Conservation (phyloP, 345 rosid species). For the Murraya paniculata region DNA sequence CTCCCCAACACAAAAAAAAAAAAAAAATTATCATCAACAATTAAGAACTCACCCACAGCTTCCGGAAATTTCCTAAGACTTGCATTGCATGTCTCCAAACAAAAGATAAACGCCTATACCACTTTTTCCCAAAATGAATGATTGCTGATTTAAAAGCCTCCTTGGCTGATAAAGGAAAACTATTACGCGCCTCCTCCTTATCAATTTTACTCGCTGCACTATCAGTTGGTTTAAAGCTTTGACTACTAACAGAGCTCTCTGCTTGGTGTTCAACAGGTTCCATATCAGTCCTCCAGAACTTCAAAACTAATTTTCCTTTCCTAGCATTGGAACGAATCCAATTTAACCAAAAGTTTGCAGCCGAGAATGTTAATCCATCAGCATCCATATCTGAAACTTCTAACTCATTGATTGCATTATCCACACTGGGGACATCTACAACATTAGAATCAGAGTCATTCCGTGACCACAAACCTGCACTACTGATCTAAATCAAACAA, state of each 20-base stretch:
- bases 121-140: conserved; percentile 58
- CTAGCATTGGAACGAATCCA: conserved; percentile 50
- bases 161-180: conserved; percentile 64
- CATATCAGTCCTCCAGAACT: conserved; percentile 51
- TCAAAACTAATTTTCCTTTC: conserved; percentile 40
- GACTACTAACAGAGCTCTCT: conserved; percentile 44
- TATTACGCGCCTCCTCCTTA: conserved; percentile 51
- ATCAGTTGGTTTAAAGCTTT: conserved; percentile 40
- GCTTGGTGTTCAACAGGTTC: conserved; percentile 46
- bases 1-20: neutral
- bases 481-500: conserved; percentile 59
- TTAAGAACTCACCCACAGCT: conserved; percentile 65
- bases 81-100: conserved; percentile 53
- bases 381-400: conserved; percentile 44
- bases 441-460: conserved; percentile 43
- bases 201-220: conserved; percentile 42
- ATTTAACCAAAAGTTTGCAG: conserved; percentile 50
- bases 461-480: conserved; percentile 89
- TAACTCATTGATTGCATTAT: conserved; percentile 32
- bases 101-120: conserved; percentile 69
- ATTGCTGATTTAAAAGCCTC: conserved; percentile 72
- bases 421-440: conserved; percentile 32
- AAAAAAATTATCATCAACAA: neutral
- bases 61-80: conserved; percentile 48
- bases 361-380: conserved; percentile 43